phyloP scores from a whole-genome alignment of 2,329 filamentous ascomycete genomes.

The Pseudogymnoascus sp. region DNA sequence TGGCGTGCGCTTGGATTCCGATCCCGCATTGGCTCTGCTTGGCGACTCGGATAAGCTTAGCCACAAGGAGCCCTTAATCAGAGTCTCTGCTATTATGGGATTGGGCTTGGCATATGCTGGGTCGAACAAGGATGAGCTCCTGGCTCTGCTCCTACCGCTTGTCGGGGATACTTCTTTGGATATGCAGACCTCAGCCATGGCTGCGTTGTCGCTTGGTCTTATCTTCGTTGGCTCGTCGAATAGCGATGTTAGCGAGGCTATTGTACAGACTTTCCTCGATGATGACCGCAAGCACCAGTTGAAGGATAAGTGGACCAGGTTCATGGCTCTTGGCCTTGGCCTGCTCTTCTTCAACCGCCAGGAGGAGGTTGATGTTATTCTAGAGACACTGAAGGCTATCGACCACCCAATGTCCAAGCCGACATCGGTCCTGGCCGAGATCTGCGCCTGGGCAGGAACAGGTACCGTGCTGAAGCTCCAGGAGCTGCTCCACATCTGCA shows the following conservation, averaged over 20 bases:
- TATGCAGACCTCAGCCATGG: slow-evolving; percentile 96
- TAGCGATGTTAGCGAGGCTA: slow-evolving; percentile 81
- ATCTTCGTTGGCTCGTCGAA: slow-evolving; percentile 91
- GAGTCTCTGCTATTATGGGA: slow-evolving; percentile 88
- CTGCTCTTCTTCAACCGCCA: slow-evolving; percentile 93
- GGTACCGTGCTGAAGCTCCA: slow-evolving; percentile 96
- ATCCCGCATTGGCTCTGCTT: slow-evolving; percentile 81
- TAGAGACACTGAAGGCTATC: slow-evolving; percentile 93
- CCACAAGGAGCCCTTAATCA: slow-evolving; percentile 66
- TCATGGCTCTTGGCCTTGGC: slow-evolving; percentile 88
- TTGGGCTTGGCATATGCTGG: slow-evolving; percentile 91
- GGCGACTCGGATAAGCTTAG: slow-evolving; percentile 72
- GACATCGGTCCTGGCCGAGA: slow-evolving; percentile 88
- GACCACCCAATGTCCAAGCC: slow-evolving; percentile 96
- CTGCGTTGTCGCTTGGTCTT: slow-evolving; percentile 80
- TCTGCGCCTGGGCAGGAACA: slow-evolving; percentile 96
- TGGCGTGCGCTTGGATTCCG: slow-evolving; percentile 79
- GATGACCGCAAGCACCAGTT: slow-evolving; percentile 84
- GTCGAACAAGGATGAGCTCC: slow-evolving; percentile 81
- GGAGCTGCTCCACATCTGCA: slow-evolving; percentile 94
- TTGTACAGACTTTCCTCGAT: slow-evolving; percentile 86
- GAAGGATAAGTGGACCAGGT: slow-evolving; percentile 97
- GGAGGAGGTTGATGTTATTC: slow-evolving; percentile 95
- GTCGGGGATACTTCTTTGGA: slow-evolving; percentile 75
- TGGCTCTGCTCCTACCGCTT: slow-evolving; percentile 77